A percentile compares a stretch with the other conserved stretches of the same genome.
phyloP scores from a whole-genome alignment of 306 rosid species.

The Lagenaria siceraria region DNA sequence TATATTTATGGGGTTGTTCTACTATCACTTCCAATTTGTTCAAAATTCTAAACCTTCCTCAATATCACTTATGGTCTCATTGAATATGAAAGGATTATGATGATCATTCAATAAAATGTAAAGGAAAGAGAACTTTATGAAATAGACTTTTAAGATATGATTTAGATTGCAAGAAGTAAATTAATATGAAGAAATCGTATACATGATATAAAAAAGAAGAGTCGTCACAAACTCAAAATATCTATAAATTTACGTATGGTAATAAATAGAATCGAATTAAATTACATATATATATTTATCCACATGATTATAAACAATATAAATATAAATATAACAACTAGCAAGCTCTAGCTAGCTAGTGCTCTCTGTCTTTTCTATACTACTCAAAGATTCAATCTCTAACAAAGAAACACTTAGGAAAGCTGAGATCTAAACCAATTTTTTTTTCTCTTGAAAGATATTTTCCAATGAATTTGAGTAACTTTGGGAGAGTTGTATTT shows the following conservation, averaged over 20 bases:
- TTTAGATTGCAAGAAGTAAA: no score
- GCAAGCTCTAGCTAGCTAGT: not conserved
- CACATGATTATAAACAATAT: not conserved
- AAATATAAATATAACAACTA: not conserved
- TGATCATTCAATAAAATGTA: not conserved
- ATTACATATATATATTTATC: not conserved
- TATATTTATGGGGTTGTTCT: constrained; percentile 4
- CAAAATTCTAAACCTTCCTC: not conserved
- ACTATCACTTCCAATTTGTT: not conserved
- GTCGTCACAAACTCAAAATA: no score
- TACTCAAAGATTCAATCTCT: not conserved
- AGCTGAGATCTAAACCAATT: not conserved
- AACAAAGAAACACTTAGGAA: not conserved
- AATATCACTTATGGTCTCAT: not conserved
- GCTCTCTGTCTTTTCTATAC: not conserved
- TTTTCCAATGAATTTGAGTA: not conserved
- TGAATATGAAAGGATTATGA: not conserved
- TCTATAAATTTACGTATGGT: no score
- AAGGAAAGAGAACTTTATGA: not conserved
- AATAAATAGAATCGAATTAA: not conserved
- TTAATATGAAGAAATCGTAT: no score
- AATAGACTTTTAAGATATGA: not conserved
- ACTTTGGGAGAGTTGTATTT: not conserved
- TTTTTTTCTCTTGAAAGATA: not conserved
- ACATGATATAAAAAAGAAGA: no score